Percentiles rank a stretch among this genome's conserved stretches.
Conservation (phyloP, 2,329 filamentous ascomycete species). For the Paraconiothyrium sp. region DNA sequence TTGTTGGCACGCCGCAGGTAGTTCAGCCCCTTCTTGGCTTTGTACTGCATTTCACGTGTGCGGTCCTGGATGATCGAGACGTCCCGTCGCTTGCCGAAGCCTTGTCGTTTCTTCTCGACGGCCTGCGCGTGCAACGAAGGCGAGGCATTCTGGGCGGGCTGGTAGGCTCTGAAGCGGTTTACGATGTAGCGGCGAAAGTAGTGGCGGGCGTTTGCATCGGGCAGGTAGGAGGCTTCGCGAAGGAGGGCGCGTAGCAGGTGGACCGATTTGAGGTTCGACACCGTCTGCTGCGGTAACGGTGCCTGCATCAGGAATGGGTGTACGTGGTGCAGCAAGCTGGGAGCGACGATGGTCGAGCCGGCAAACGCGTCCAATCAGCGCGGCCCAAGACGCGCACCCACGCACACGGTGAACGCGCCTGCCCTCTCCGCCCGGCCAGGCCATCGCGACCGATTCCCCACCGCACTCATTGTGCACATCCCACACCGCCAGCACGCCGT, state of each 20-base stretch:
- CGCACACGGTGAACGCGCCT: constrained; percentile 33
- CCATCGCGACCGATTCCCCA: constrained; percentile 18
- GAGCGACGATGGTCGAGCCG: constrained; percentile 7
- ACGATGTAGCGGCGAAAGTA: constrained; percentile 62
- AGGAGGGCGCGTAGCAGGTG: constrained; percentile 66
- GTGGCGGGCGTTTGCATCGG: constrained; percentile 63
- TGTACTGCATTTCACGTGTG: constrained; percentile 30
- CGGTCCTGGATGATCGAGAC: constrained; percentile 34
- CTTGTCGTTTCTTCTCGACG: constrained; percentile 30
- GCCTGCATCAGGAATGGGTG: constrained; percentile 22
- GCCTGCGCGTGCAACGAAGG: constrained; percentile 26
- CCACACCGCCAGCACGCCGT: constrained; percentile 8
- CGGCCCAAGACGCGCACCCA: not conserved
- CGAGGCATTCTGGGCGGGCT: constrained; percentile 38
- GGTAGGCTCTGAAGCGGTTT: constrained; percentile 58
- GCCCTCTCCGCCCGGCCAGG: constrained; percentile 28
- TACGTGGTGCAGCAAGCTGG: constrained; percentile 8
- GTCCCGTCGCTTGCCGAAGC: constrained; percentile 33
- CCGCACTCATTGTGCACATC: not conserved
- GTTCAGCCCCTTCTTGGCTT: constrained; percentile 51
- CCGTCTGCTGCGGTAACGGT: constrained; percentile 22
- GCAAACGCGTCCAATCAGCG: constrained; percentile 8
- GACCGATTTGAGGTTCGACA: constrained; percentile 38
- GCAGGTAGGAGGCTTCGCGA: constrained; percentile 68
- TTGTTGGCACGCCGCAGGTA: constrained; percentile 64